Evolutionary conservation across 2,329 filamentous ascomycete genomes (phyloP).

Genomic region (Aspergillus fischeri): DNA sequence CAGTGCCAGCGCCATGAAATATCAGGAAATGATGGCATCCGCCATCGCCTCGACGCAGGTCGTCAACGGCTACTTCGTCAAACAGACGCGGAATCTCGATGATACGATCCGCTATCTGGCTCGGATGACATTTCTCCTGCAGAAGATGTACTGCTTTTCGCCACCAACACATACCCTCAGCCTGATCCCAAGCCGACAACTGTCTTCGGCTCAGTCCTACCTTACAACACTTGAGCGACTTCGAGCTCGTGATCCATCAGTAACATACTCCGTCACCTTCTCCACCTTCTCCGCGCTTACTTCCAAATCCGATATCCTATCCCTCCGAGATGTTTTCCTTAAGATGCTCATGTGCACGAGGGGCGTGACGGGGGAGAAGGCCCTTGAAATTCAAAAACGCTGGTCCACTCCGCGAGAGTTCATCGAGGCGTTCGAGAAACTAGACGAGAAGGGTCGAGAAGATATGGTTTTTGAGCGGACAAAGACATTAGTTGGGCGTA

Average conservation of each 20-base stretch:
- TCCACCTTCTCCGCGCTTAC: slow-evolving; percentile 66
- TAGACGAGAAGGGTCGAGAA: slow-evolving; percentile 51
- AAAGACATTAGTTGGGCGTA: slow-evolving; percentile 58
- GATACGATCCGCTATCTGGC: slow-evolving; percentile 74
- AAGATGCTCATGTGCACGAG: slow-evolving; percentile 84
- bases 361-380: slow-evolving; percentile 72
- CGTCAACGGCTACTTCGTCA: slow-evolving; percentile 74
- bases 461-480: slow-evolving; percentile 59
- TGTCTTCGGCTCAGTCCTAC: slow-evolving; percentile 63
- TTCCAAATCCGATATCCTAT: slow-evolving; percentile 71
- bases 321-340: slow-evolving; percentile 68
- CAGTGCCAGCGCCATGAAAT: slow-evolving; percentile 41
- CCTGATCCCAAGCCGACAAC: slow-evolving; percentile 60
- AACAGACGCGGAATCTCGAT: slow-evolving; percentile 69
- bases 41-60: slow-evolving; percentile 75
- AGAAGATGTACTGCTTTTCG: slow-evolving; percentile 52
- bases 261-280: slow-evolving; percentile 63
- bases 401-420: slow-evolving; percentile 72
- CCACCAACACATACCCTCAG: slow-evolving; percentile 39
- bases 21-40: slow-evolving; percentile 65
- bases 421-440: slow-evolving; percentile 62
- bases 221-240: slow-evolving; percentile 60
- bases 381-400: slow-evolving; percentile 71
- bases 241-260: slow-evolving; percentile 44
- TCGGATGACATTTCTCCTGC: slow-evolving; percentile 65